Conservation (phyloP, 2,329 filamentous ascomycete species). For the Kalaharituber pfeilii region DNA sequence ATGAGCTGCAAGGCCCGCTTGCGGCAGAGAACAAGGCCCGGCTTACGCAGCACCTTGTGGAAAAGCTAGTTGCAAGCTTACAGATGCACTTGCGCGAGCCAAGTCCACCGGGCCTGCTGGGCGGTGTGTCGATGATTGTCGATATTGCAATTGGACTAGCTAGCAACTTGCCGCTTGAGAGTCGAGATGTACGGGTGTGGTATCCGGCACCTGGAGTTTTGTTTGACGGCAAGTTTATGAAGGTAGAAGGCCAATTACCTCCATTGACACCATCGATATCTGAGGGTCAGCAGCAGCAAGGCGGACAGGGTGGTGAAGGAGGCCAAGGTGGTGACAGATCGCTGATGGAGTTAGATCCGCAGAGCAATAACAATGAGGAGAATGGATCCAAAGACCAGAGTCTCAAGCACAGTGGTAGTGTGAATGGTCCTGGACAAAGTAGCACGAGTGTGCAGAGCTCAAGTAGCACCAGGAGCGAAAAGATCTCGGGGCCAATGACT, state of each 20-base stretch:
- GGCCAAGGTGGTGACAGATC: slow-evolving; percentile 18
- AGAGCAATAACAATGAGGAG: slow-evolving; percentile 27
- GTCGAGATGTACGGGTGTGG: slow-evolving; percentile 70
- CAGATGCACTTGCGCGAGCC: slow-evolving; percentile 60
- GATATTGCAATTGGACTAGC: slow-evolving; percentile 77
- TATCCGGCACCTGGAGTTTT: slow-evolving; percentile 64
- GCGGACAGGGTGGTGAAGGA: slow-evolving; percentile 16
- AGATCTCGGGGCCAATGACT: not conserved
- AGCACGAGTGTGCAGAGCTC: not conserved
- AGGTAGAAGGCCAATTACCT: slow-evolving; percentile 53
- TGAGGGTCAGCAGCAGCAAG: not conserved
- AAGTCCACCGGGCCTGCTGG: slow-evolving; percentile 63
- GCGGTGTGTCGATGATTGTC: slow-evolving; percentile 78
- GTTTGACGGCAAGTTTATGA: slow-evolving; percentile 62
- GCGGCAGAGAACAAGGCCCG: slow-evolving; percentile 48
- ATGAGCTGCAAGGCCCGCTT: slow-evolving; percentile 46
- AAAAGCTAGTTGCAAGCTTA: slow-evolving; percentile 49
- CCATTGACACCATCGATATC: slow-evolving; percentile 34
- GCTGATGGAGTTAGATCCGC: slow-evolving; percentile 21
- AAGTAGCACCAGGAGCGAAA: slow-evolving; percentile 3
- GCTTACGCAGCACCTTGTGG: slow-evolving; percentile 53
- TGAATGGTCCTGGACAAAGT: not conserved
- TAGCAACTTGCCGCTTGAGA: slow-evolving; percentile 74
- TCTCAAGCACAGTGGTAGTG: not conserved
- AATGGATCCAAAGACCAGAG: slow-evolving; percentile 27